Percentiles rank a stretch among this genome's conserved stretches.
Conservation (phyloP, 2,329 filamentous ascomycete genomes). For the Apiospora aurea region DNA sequence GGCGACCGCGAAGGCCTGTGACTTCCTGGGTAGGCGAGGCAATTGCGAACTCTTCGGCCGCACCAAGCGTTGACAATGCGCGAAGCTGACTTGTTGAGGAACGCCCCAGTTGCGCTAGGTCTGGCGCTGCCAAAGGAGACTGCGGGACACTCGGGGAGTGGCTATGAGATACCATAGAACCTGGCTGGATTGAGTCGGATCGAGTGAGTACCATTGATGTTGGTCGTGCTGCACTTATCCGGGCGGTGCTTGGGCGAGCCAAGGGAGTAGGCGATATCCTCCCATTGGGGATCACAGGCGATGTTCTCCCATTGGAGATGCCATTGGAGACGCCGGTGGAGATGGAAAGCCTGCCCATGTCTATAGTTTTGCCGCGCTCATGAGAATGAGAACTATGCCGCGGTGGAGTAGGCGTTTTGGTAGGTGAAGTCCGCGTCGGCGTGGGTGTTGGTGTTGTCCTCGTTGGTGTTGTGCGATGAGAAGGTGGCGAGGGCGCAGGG, state of each 20-base stretch:
- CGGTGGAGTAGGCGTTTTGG: constrained; percentile 42
- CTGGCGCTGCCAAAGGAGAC: constrained; percentile 57
- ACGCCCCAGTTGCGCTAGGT: constrained; percentile 82
- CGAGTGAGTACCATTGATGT: constrained; percentile 68
- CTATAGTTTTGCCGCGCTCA: constrained; percentile 70
- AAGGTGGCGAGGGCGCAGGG: constrained; percentile 33
- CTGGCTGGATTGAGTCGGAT: constrained; percentile 57
- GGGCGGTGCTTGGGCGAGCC: constrained; percentile 40
- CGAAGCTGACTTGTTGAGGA: constrained; percentile 91
- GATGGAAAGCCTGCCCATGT: constrained; percentile 60
- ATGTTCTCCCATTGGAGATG: constrained; percentile 51
- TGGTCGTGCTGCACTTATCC: constrained; percentile 53
- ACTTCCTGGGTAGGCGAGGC: constrained; percentile 84
- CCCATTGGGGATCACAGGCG: constrained; percentile 49
- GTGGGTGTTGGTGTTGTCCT: constrained; percentile 39
- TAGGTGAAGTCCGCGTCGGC: constrained; percentile 45
- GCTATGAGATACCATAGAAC: constrained; percentile 34
- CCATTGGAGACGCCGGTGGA: constrained; percentile 46
- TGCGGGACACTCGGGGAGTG: background rate
- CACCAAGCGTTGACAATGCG: constrained; percentile 80
- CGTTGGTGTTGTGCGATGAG: constrained; percentile 35
- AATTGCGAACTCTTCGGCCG: constrained; percentile 82
- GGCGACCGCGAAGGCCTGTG: constrained; percentile 82
- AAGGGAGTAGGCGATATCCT: constrained; percentile 42
- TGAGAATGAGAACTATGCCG: constrained; percentile 51